These are phyloP conservation scores for Colletotrichum sp. DNA, from an alignment of 2,329 filamentous ascomycete species.

Conservation along the genomic window DNA sequence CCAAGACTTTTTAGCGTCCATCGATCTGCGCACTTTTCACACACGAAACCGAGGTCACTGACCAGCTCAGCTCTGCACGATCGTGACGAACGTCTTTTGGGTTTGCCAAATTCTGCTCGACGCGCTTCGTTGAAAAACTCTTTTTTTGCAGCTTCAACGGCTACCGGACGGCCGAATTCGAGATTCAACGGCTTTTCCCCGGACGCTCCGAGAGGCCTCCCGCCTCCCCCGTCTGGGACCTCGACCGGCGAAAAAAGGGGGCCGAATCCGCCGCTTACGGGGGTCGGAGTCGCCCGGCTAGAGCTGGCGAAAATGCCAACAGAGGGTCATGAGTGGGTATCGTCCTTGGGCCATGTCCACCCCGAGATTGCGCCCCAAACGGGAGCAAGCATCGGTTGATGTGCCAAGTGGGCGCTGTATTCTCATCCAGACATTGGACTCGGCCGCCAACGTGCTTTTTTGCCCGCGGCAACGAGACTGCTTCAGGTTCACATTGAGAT, in stretches of 20 bases:
- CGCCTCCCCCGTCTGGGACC: background rate
- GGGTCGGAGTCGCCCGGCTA: background rate
- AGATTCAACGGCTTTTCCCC: background rate
- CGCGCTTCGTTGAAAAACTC: background rate
- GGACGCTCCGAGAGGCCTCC: background rate
- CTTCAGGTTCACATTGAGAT: background rate
- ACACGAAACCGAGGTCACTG: background rate
- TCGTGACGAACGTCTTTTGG: background rate
- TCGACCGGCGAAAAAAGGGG: background rate
- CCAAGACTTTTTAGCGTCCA: background rate
- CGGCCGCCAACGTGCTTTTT: background rate
- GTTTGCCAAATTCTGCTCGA: background rate
- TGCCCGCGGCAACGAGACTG: background rate
- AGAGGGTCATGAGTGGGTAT: background rate
- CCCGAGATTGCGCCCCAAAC: slow-evolving; percentile 12
- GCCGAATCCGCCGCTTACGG: background rate
- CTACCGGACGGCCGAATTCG: background rate
- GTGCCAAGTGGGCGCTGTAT: background rate
- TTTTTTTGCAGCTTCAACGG: background rate
- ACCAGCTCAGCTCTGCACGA: background rate
- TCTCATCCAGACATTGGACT: background rate
- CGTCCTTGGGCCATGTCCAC: background rate
- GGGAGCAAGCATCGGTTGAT: background rate
- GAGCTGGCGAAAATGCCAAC: background rate
- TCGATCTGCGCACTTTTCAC: background rate